Percentiles rank a stretch among this genome's conserved stretches.
Evolutionary conservation across 1,284 basidiomycete species (phyloP).

Genomic region (Papiliotrema nemorosa): DNA sequence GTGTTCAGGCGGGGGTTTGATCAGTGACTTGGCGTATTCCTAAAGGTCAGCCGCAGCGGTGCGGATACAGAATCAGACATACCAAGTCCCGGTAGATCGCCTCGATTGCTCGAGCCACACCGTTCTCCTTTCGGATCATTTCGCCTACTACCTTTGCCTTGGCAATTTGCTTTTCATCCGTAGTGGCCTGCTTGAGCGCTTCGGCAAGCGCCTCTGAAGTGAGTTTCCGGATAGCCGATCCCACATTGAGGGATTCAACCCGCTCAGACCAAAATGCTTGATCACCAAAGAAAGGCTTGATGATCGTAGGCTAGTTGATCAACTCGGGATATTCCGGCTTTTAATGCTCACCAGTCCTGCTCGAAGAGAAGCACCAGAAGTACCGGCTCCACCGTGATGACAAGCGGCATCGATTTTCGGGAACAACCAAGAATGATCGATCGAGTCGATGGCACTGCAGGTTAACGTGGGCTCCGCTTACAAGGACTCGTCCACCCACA

Average conservation of each 20-base stretch:
- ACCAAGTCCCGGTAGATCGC: constrained; percentile 82
- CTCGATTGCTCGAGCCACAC: constrained; percentile 81
- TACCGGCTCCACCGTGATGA: constrained; percentile 96
- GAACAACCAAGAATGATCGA: constrained; percentile 98
- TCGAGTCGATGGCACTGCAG: constrained; percentile 63
- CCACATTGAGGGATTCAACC: constrained; percentile 87
- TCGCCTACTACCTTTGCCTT: constrained; percentile 79
- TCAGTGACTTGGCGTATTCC: constrained; percentile 77
- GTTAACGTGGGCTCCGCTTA: constrained; percentile 30
- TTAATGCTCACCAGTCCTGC: constrained; percentile 42
- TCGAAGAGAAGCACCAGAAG: constrained; percentile 86
- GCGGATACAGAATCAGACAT: neutral
- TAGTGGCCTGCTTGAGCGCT: constrained; percentile 76
- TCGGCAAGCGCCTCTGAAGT: constrained; percentile 71
- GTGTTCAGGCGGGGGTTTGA: constrained; percentile 55
- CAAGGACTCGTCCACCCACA: constrained; percentile 18
- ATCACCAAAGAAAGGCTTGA: constrained; percentile 96
- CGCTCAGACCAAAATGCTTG: constrained; percentile 97
- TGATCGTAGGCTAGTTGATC: constrained; percentile 75
- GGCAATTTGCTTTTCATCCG: constrained; percentile 78
- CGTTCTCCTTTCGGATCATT: constrained; percentile 78
- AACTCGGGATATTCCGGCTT: constrained; percentile 10
- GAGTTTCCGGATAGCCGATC: constrained; percentile 77
- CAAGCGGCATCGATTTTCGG: constrained; percentile 88
- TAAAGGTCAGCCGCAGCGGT: constrained; percentile 4